phyloP scores from a whole-genome alignment of 148 eudicot genomes.

The Vaccinium macrocarpon region DNA sequence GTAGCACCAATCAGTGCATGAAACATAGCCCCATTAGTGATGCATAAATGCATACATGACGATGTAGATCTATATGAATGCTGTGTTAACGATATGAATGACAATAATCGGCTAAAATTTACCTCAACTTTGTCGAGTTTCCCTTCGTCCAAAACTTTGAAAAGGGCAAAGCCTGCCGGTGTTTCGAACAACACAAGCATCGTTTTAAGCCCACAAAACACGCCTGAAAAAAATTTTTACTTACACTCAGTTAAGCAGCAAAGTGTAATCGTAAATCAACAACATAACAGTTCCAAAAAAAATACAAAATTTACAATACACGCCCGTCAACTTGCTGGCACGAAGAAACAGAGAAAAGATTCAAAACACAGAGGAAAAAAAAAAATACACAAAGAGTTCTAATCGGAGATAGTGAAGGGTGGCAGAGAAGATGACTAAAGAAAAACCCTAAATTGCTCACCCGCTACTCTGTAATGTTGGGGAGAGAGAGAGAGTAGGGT shows the following conservation, averaged over 20 bases:
- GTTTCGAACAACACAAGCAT: conserved; percentile 81
- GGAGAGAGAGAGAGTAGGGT: neutral
- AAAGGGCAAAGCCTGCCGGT: conserved; percentile 89
- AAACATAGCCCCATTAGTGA: neutral
- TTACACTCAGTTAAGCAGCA: neutral
- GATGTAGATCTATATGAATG: neutral
- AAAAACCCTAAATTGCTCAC: neutral
- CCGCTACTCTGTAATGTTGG: neutral
- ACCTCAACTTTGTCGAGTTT: conserved; percentile 84
- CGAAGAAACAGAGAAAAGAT: neutral
- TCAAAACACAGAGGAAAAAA: neutral
- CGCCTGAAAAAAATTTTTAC: conserved; percentile 2
- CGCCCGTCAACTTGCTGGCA: neutral
- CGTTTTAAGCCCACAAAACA: conserved; percentile 17
- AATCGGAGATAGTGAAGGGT: neutral
- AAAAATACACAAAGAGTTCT: neutral
- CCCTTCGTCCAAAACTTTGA: conserved; percentile 85
- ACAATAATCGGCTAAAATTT: neutral
- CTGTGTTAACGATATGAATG: neutral
- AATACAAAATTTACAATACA: neutral
- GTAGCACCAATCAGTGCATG: neutral
- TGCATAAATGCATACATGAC: neutral
- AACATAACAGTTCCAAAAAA: neutral
- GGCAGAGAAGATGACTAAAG: neutral
- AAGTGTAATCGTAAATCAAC: neutral